phyloP scores from a whole-genome alignment of 2,329 filamentous ascomycete species.

The Fusarium circinatum region DNA sequence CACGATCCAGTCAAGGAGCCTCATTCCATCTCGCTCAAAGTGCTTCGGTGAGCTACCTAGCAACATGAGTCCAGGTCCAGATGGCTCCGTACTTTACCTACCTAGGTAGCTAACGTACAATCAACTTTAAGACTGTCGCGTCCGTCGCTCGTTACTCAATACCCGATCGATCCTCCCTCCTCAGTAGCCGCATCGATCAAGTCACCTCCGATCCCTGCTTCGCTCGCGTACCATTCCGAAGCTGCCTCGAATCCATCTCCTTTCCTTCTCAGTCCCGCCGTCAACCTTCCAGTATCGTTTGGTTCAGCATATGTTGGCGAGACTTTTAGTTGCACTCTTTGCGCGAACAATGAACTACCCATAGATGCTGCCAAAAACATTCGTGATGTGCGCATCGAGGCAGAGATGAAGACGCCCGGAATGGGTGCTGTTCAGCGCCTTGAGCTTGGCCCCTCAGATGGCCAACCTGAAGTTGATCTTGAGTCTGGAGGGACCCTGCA shows the following conservation, averaged over 20 bases:
- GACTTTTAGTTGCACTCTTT: constrained; percentile 92
- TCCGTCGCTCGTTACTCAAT: constrained; percentile 78
- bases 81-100: background rate
- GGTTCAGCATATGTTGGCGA: constrained; percentile 96
- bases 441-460: constrained; percentile 60
- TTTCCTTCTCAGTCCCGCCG: constrained; percentile 69
- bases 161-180: constrained; percentile 65
- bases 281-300: constrained; percentile 91
- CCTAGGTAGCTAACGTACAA: constrained; percentile 10
- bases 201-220: constrained; percentile 66
- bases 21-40: constrained; percentile 82
- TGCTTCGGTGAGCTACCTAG: constrained; percentile 68
- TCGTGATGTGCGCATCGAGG: constrained; percentile 82
- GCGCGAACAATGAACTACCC: constrained; percentile 85
- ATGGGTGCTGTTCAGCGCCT: constrained; percentile 68
- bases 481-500: constrained; percentile 76
- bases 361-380: constrained; percentile 60
- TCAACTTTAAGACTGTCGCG: constrained; percentile 74
- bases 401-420: constrained; percentile 94
- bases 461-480: constrained; percentile 57
- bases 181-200: constrained; percentile 52
- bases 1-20: constrained; percentile 75
- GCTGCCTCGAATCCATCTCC: constrained; percentile 61
- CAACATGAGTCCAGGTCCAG: background rate
- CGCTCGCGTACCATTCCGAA: constrained; percentile 72